Evolutionary conservation across 2,329 filamentous ascomycete species (phyloP), one percentile per base, ranked within the genome.

Genomic region (Aureobasidium subglaciale): DNA sequence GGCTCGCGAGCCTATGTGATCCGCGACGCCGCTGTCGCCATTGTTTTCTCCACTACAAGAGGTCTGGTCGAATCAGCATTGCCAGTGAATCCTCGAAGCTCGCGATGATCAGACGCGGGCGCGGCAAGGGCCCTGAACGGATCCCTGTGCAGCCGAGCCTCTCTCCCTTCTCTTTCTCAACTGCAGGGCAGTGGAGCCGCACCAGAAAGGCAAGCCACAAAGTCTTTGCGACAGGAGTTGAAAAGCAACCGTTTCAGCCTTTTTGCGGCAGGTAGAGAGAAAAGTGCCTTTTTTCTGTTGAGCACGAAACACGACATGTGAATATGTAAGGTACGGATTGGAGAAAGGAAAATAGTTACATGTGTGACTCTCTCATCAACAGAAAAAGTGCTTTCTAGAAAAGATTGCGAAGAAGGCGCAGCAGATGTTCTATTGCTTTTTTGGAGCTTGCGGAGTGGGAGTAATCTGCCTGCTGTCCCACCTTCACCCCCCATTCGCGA

Each of bases 221-320:
- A 46, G 42, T 46, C 42, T 16, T n/a, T 18, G 25, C 25, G 27
- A 46, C 42, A 32, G 24, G 24, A n/a, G n/a, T n/a, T n/a, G n/a
- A n/a, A n/a, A n/a, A n/a, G n/a, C n/a, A n/a, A n/a, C n/a, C 46
- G 46, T 50, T 50, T 50, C 46, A 50, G 45, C 30, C 34, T 27
- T 30, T 45, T 7, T 50, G 46, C 46, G 5, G 32, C 46, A 38
- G 9, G 34, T 38, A 50, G 22, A 50, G 15, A 13, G 29, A 24
- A 22, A 11, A 5, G 6, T 43, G 24, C n/a, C n/a, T 29, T 4
- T 37, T 27, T 37, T 49, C 45, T 32, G 30, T 49, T 49, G 45
- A 49, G 45, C 43, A 48, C 43, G 25, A n/a, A 16, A 15, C 27
- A 11, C 3, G 20, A 5, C 35, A 35, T 37, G 35, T 30, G 22